Percentiles rank a stretch among this genome's conserved stretches.
Evolutionary conservation across 2,329 filamentous ascomycete species (phyloP).

Genomic region (Coleophoma crateriformis): DNA sequence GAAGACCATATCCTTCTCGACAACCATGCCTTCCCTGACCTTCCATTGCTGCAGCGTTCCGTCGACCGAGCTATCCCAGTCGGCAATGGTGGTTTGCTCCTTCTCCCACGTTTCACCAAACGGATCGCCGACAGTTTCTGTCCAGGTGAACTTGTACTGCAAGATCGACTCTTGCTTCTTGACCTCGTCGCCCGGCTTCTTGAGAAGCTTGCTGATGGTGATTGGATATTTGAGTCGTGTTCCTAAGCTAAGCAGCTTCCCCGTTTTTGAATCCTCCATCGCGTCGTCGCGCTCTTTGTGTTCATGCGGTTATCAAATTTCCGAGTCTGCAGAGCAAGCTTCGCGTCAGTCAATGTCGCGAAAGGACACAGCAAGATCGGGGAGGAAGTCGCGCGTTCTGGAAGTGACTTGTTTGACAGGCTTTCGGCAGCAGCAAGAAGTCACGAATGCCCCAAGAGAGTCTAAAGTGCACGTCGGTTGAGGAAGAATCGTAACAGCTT

Average conservation of each 20-base stretch:
- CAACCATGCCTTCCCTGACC: conserved; percentile 60
- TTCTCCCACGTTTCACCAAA: conserved; percentile 57
- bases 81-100: conserved; percentile 64
- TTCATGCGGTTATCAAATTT: conserved; percentile 20
- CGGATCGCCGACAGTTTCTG: conserved; percentile 67
- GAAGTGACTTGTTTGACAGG: neutral
- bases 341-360: conserved; percentile 8
- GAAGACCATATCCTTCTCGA: conserved; percentile 51
- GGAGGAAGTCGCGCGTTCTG: neutral
- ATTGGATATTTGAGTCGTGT: conserved; percentile 82
- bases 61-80: conserved; percentile 80
- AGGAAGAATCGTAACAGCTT: conserved; percentile 5
- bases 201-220: conserved; percentile 80
- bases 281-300: conserved; percentile 15
- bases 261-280: conserved; percentile 31
- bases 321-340: conserved; percentile 6
- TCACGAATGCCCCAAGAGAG: too few species aligned
- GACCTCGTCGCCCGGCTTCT: conserved; percentile 68
- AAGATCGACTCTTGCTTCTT: conserved; percentile 74
- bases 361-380: neutral
- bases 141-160: conserved; percentile 81
- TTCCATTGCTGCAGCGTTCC: conserved; percentile 75
- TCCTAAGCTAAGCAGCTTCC: conserved; percentile 46
- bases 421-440: too few species aligned
- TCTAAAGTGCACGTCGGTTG: too few species aligned